Conservation (phyloP, 2,329 filamentous ascomycete genomes). For the Coniochaeta hoffmannii region DNA sequence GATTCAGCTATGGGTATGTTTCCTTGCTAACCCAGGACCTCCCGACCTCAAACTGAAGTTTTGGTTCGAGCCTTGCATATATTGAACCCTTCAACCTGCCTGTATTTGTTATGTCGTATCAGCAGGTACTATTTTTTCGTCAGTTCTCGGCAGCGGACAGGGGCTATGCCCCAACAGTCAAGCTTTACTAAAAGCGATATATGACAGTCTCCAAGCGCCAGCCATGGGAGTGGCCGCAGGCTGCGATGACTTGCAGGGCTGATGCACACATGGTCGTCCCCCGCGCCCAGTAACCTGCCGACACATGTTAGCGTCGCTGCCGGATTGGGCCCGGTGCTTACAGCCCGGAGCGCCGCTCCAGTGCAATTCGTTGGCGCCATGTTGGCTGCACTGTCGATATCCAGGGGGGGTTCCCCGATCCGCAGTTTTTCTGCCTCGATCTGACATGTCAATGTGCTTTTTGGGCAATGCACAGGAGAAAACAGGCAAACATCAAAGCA, state of each 20-base stretch:
- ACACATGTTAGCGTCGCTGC: neutral
- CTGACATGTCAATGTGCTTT: neutral
- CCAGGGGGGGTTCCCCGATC: neutral
- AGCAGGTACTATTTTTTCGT: neutral
- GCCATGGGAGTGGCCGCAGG: neutral
- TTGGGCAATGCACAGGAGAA: neutral
- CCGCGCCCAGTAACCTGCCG: neutral
- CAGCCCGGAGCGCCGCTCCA: neutral
- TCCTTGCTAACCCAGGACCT: too few relatives aligned
- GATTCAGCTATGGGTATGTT: too few relatives aligned
- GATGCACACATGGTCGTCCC: neutral
- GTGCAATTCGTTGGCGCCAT: neutral
- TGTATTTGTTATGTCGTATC: neutral
- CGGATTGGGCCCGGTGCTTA: neutral
- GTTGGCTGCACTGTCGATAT: neutral
- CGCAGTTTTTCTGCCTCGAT: neutral
- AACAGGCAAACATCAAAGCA: neutral
- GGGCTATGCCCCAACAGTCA: neutral
- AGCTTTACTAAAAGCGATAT: neutral
- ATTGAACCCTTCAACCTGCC: neutral
- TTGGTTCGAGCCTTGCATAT: neutral
- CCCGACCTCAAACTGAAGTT: neutral
- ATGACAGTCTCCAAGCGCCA: neutral
- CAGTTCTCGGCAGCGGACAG: neutral
- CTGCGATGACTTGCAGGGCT: constrained; percentile 1